Evolutionary conservation across 331 rosid genomes (phyloP), one percentile per base, ranked within the genome.

Genomic region (Ulmus americana): DNA sequence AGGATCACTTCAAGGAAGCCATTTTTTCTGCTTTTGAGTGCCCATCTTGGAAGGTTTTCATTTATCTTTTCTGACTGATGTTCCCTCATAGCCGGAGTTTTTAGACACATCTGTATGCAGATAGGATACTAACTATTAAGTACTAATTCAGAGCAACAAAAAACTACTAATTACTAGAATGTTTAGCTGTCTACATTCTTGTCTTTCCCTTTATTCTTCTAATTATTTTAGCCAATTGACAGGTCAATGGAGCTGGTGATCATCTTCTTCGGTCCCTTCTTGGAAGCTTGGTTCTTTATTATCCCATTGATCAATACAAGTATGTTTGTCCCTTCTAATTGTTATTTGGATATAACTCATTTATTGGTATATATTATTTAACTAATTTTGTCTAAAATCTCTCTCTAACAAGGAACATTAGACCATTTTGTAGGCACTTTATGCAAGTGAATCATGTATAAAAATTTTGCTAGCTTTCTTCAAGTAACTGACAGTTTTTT

Each of bases 191-290:
- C 28, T 46, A 18, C 54, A 11, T 28, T 62, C 20, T 62, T 5
- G 47, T 5, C 35, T 2, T 28, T 28, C 35, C 1, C 35, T 28
- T 28, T 28, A 2, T 53, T 66, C 46, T 49, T 40, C 42, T 20
- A 28, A 6, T 38, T 74, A 57, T 64, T 48, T 58, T 64, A 62
- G 43, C 67, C 64, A 68, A 55, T 39, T 80, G 67, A 70, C 77
- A 92, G 98, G 90, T 92, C 62, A 89, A 86, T 79, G 95, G 90
- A 70, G 98, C 98, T 65, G 97, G 87, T 75, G 98, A 85, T 85
- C 91, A 89, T 82, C 94, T 92, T 82, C 95, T 89, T 64, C 88
- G 99, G 43, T 87, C 97, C 71, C 85, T 94, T 62, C 90, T 94
- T 52, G 97, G 95, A 60, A 85, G 99, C 79, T 82, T 85, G 82